phyloP scores from a whole-genome alignment of 1,284 basidiomycete genomes.

The Pisolithus thermaeus region DNA sequence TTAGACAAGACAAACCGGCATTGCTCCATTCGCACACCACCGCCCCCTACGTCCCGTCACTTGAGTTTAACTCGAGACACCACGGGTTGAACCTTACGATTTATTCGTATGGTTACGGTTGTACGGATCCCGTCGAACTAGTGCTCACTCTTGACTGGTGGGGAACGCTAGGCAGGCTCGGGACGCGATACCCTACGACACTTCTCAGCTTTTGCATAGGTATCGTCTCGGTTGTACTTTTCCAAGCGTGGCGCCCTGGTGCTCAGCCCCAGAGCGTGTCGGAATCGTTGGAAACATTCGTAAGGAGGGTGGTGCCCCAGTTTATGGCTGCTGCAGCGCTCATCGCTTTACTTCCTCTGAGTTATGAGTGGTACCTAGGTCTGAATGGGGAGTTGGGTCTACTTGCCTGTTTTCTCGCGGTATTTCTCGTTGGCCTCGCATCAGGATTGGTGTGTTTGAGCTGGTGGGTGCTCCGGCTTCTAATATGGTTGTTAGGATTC shows the following conservation, averaged over 20 bases:
- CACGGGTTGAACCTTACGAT: conserved; percentile 50
- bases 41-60: conserved; percentile 54
- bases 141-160: conserved; percentile 58
- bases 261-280: conserved; percentile 39
- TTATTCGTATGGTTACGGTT: conserved; percentile 50
- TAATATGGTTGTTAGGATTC: conserved; percentile 41
- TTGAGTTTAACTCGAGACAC: conserved; percentile 15
- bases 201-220: conserved; percentile 67
- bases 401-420: conserved; percentile 45
- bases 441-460: conserved; percentile 55
- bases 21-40: conserved; percentile 68
- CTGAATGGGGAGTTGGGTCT: conserved; percentile 41
- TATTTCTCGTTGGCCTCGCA: conserved; percentile 48
- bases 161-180: conserved; percentile 63
- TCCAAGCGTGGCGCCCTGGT: conserved; percentile 39
- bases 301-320: conserved; percentile 33
- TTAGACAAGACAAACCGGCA: conserved; percentile 35
- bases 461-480: conserved; percentile 45
- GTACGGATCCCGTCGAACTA: conserved; percentile 39
- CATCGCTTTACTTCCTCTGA: conserved; percentile 53
- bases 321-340: conserved; percentile 40
- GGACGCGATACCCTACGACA: conserved; percentile 68
- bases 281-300: conserved; percentile 43
- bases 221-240: conserved; percentile 52
- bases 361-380: conserved; percentile 50